Conservation (phyloP, 1,284 basidiomycete genomes). For the Grifola frondosa region DNA sequence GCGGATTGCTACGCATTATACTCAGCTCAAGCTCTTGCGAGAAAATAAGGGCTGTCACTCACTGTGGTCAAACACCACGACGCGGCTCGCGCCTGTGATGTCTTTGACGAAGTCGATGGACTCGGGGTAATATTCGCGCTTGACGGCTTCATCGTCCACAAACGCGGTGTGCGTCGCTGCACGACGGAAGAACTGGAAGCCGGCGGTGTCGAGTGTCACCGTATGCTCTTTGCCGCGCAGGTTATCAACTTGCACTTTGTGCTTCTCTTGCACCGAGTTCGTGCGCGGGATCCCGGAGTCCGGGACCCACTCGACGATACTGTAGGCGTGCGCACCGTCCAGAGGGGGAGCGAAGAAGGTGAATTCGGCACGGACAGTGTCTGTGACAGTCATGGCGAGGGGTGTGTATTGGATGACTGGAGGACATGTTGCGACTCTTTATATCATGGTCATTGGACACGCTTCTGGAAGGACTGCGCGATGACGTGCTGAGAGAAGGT, state of each 20-base stretch:
- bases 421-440: too few relatives aligned
- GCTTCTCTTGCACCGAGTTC: too few relatives aligned
- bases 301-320: too few relatives aligned
- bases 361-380: too few relatives aligned
- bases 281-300: too few relatives aligned
- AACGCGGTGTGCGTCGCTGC: conserved; percentile 41
- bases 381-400: too few relatives aligned
- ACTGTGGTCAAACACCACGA: conserved; percentile 65
- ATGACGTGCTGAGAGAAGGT: too few relatives aligned
- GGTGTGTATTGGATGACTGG: too few relatives aligned
- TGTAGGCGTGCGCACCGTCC: too few relatives aligned
- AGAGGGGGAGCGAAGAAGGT: too few relatives aligned
- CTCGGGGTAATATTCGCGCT: conserved; percentile 55
- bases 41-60: conserved; percentile 23
- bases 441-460: too few relatives aligned
- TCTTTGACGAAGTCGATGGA: conserved; percentile 54
- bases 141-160: conserved; percentile 45
- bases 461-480: too few relatives aligned
- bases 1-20: conserved; percentile 38
- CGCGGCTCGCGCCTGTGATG: conserved; percentile 53
- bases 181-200: conserved; percentile 48
- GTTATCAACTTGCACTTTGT: conserved; percentile 47
- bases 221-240: conserved; percentile 48
- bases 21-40: not conserved
- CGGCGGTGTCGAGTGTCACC: conserved; percentile 47